Base-by-base conservation (phyloP, 805 yeast genomes). In the Nakazawaea laoshanensis region DNA sequence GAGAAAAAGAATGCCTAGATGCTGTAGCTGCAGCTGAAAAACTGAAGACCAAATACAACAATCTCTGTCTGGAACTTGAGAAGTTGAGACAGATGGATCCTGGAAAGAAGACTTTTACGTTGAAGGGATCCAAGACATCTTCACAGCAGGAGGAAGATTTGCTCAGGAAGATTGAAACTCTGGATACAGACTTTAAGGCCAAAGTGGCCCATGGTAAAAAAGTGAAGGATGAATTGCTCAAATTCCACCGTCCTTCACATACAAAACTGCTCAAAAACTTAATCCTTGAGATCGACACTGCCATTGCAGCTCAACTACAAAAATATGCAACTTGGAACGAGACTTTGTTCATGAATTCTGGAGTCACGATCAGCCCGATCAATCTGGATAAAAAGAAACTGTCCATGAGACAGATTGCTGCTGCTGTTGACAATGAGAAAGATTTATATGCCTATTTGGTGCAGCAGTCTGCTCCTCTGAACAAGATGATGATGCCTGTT, bases 71-170 rank as follows among this genome's bases (percentile, higher is more conserved):
- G 34, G 97, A 92, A 45, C 70, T 85, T 53, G 96, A 89, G 44
- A 78, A 81, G 45, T 67, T 87, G 27, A 75, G 80, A 48, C 50
- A 45, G 32, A 67, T 76, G 27, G 96, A 89, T 50, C 95, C 94
- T 14, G 68, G 80, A 37, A 84, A 82, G 54, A 85, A 85, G 45
- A 80, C 82, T 41, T 77, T 88, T 32, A 74, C 89, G 2, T 67
- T 92, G 50, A 84, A 84, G 50, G 80, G 82, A 39, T 72, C 84
- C 25, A 80, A 79, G 43, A 77, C 87, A 0, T 75, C 82, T 2
- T 80, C 78, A 33, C 96, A 89, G 57, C 83, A 79, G 50, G 97
- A 92, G 50, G 97, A 89, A 50, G 95, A 88, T 31, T 62, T 89
- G 13, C 75, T 70, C 40, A 61, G 77, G 35, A 88, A 89, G 50